These are phyloP conservation scores for Aspergillus heteromorphus DNA, from an alignment of 495 filamentous ascomycete species.

Conservation along the genomic window DNA sequence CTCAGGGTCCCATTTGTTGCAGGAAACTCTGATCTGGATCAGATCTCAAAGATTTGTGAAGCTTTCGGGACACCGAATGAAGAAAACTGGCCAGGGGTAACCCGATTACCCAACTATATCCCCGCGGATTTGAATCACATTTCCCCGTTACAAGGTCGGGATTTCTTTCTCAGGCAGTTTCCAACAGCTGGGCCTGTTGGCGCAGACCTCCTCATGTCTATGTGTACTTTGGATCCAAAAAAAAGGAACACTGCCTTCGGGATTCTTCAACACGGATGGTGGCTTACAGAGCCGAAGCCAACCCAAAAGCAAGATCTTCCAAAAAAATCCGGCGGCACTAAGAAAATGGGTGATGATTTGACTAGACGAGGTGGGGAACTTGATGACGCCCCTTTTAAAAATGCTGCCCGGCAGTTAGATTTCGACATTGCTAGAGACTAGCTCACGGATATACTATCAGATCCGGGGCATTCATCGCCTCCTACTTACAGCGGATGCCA, in stretches of 20 bases:
- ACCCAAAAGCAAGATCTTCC: slow-evolving; percentile 82
- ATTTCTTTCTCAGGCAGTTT: slow-evolving; percentile 67
- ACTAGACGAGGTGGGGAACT: slow-evolving; percentile 72
- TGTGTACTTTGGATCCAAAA: slow-evolving; percentile 78
- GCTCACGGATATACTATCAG: not conserved
- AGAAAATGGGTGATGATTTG: slow-evolving; percentile 79
- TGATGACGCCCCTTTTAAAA: slow-evolving; percentile 58
- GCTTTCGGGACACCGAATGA: slow-evolving; percentile 88
- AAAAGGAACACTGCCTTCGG: slow-evolving; percentile 70
- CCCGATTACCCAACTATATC: slow-evolving; percentile 70
- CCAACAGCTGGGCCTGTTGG: slow-evolving; percentile 72
- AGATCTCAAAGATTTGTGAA: slow-evolving; percentile 73
- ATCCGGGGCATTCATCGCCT: not conserved
- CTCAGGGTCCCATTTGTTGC: slow-evolving; percentile 74
- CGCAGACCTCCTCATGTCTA: slow-evolving; percentile 80
- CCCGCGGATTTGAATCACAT: slow-evolving; percentile 46
- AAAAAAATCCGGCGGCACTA: slow-evolving; percentile 56
- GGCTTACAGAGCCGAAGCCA: slow-evolving; percentile 74
- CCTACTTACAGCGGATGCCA: not conserved
- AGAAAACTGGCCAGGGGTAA: slow-evolving; percentile 92
- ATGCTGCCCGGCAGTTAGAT: slow-evolving; percentile 83
- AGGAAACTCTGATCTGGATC: slow-evolving; percentile 74
- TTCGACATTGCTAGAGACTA: slow-evolving; percentile 56
- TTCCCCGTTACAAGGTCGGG: slow-evolving; percentile 57
- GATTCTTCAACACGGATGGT: slow-evolving; percentile 81